Base-by-base conservation (phyloP, 768 basidiomycete genomes). In the Terana coerulea region DNA sequence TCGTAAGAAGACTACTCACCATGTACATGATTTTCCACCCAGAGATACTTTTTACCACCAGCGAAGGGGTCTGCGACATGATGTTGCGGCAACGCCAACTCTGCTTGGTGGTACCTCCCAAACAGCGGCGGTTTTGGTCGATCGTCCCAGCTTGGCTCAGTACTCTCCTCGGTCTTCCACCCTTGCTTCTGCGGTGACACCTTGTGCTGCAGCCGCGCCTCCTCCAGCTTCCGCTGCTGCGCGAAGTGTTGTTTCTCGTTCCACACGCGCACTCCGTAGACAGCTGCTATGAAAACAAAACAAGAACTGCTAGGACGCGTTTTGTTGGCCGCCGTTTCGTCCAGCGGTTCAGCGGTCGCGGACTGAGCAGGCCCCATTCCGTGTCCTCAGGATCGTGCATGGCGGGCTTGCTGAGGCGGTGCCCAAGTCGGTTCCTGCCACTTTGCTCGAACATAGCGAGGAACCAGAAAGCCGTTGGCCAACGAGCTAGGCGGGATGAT, bases 1-100 rank as follows among this genome's bases (percentile, higher is more conserved):
- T 5, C 11, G 21, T 14, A 24, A 8, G 14, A 29, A 6, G 3
- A 28, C 8, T 12, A 58, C 72, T 58, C 49, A 73, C 77, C 60
- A 9, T 63, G 63, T 21, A 71, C 75, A 58, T 82, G 79, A 42
- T 80, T 80, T 3, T 76, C 67, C 22, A 71, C 65, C 68, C 72
- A 81, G 14, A 83, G 60, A 56, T 74, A 82, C 50, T 69, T 63
- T 6, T 60, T 61, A 0, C 74, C 75, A 34, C 77, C 72, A 3
- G 75, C 74, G 31, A 63, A 68, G 0, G 71, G 69, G 7, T 61
- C 47, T 21, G 57, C 37, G n/a, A 53, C 53, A 40, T 60, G 58
- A 24, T 65, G 67, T 48, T 67, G 67, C 1, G 69, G 65, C 14
- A 69, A 48, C 14, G 43, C 37, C n/a, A 59, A 54, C 51, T 70